Conservation (phyloP, 257 asterid genomes). For the Petunia axillaris region DNA sequence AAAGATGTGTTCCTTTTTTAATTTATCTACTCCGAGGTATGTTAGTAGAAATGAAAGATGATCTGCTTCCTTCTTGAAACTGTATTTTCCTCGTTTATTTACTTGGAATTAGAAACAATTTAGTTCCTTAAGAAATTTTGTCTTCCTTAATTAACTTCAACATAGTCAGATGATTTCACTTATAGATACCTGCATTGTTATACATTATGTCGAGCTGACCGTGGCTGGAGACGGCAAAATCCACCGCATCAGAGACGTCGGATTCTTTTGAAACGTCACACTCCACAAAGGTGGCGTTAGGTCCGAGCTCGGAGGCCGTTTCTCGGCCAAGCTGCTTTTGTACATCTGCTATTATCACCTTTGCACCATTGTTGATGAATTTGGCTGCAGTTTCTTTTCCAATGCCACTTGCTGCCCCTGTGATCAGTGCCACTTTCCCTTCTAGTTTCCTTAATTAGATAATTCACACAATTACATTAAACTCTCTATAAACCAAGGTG, state of each 20-base stretch:
- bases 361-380: conserved; percentile 73
- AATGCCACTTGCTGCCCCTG: conserved; percentile 84
- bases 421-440: conserved; percentile 82
- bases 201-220: conserved; percentile 79
- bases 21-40: too few species aligned
- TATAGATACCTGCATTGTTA: conserved; percentile 70
- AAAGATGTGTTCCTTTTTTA: too few species aligned
- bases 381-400: conserved; percentile 77
- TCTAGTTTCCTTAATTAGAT: conserved; percentile 52
- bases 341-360: conserved; percentile 72
- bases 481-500: neutral
- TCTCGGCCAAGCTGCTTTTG: conserved; percentile 47
- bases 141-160: too few species aligned
- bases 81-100: too few species aligned
- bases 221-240: conserved; percentile 57
- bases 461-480: neutral
- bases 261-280: conserved; percentile 75
- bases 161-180: too few species aligned
- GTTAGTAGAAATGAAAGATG: too few species aligned
- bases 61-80: too few species aligned
- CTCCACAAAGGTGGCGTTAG: conserved; percentile 54
- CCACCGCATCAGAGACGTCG: conserved; percentile 64
- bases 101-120: too few species aligned
- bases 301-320: conserved; percentile 60
- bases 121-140: too few species aligned